Evolutionary conservation across 1,139 yeast species (phyloP).

Genomic region (Taiozyma sp.): DNA sequence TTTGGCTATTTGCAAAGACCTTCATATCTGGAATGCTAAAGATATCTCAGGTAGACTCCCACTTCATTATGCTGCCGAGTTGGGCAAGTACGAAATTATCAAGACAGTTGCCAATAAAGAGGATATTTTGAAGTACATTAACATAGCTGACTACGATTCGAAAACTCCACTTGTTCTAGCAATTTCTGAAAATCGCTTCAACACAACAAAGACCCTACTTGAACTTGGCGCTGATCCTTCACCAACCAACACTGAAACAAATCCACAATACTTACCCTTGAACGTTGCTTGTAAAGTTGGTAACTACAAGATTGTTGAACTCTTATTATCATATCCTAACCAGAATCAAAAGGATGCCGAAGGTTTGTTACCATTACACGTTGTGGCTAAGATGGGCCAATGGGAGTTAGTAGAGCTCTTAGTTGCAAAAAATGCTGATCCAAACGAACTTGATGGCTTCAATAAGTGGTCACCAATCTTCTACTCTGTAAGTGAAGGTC

Average conservation of each 20-base stretch:
- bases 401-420: conserved; percentile 61
- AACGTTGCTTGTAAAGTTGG: conserved; percentile 90
- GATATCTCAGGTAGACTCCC: conserved; percentile 76
- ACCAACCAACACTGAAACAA: conserved; percentile 43
- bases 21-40: conserved; percentile 31
- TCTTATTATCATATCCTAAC: conserved; percentile 29
- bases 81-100: conserved; percentile 49
- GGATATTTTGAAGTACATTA: conserved; percentile 16
- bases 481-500: conserved; percentile 88
- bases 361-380: conserved; percentile 85
- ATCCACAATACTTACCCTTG: conserved; percentile 73
- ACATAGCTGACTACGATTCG: conserved; percentile 58
- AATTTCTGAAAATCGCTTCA: conserved; percentile 63
- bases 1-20: conserved; percentile 16
- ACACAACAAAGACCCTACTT: conserved; percentile 37
- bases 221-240: conserved; percentile 51
- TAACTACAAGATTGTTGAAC: conserved; percentile 62
- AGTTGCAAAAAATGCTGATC: conserved; percentile 69
- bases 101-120: conserved; percentile 32
- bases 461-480: conserved; percentile 94
- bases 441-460: conserved; percentile 76
- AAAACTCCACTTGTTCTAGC: conserved; percentile 81
- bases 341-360: conserved; percentile 67
- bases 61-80: conserved; percentile 81
- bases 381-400: conserved; percentile 84